Evolutionary conservation across 768 basidiomycete species (phyloP).

Genomic region (Leccinum ochraceum): DNA sequence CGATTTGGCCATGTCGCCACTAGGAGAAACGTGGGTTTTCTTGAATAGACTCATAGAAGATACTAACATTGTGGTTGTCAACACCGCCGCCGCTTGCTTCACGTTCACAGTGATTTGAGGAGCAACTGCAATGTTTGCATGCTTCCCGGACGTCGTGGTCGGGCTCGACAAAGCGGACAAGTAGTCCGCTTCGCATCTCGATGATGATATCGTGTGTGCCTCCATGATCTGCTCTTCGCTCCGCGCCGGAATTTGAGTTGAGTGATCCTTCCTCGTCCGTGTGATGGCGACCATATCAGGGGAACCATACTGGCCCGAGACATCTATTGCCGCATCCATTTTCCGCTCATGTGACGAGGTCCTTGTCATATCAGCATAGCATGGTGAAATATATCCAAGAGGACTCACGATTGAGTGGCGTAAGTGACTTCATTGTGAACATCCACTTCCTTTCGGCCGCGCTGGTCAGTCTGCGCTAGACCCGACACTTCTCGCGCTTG

Average conservation of each 20-base stretch:
- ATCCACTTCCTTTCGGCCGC: not conserved
- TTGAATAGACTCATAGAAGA: not conserved
- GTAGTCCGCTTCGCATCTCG: not conserved
- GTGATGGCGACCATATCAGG: not conserved
- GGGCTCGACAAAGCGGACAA: not conserved
- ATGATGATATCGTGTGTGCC: not conserved
- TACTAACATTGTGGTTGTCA: constrained; percentile 1
- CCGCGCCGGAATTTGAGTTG: not conserved
- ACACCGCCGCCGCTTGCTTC: not conserved
- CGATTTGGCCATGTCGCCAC: not conserved
- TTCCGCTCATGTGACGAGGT: not conserved
- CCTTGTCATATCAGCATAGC: constrained; percentile 3
- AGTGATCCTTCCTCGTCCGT: not conserved
- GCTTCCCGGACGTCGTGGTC: not conserved
- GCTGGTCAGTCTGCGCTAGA: not conserved
- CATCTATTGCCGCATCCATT: not conserved
- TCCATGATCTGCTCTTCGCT: not conserved
- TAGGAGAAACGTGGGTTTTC: not conserved
- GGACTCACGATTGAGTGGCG: constrained; percentile 4
- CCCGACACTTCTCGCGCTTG: not conserved
- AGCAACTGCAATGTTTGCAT: not conserved
- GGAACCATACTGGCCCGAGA: not conserved
- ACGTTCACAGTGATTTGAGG: constrained; percentile 4
- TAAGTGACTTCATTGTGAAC: not conserved
- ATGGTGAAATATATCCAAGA: not conserved